These are phyloP conservation scores for Periconia digitata DNA, from an alignment of 2,329 filamentous ascomycete species.

Conservation along the genomic window DNA sequence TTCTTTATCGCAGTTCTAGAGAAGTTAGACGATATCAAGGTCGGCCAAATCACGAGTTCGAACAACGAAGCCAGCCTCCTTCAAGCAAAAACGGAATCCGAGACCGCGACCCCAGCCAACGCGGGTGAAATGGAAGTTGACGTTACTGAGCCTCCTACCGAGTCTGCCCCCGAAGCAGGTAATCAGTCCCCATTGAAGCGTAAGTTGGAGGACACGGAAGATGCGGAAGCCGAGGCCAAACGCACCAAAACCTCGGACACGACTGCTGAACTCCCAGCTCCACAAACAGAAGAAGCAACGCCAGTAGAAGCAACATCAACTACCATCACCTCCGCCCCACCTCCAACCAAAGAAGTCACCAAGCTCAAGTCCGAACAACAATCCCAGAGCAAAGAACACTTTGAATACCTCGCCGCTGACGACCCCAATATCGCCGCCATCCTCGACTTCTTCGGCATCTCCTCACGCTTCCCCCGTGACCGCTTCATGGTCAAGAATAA, in stretches of 20 bases:
- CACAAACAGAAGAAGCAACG: slow-evolving; percentile 17
- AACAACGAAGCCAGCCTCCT: slow-evolving; percentile 28
- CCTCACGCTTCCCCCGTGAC: slow-evolving; percentile 80
- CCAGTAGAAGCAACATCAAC: slow-evolving; percentile 17
- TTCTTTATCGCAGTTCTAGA: slow-evolving; percentile 97
- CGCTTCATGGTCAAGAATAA: slow-evolving; percentile 97
- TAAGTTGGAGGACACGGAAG: slow-evolving; percentile 42
- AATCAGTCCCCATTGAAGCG: slow-evolving; percentile 38
- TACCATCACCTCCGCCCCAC: slow-evolving; percentile 10
- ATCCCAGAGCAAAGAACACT: slow-evolving; percentile 74
- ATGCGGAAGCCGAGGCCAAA: slow-evolving; percentile 26
- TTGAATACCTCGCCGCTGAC: slow-evolving; percentile 79
- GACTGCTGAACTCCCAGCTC: slow-evolving; percentile 15
- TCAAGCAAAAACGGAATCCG: slow-evolving; percentile 11
- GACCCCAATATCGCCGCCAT: slow-evolving; percentile 79
- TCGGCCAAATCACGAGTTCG: slow-evolving; percentile 29
- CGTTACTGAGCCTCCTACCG: slow-evolving; percentile 15
- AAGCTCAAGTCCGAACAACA: slow-evolving; percentile 50
- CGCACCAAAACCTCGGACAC: slow-evolving; percentile 36
- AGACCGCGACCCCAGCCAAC: slow-evolving; percentile 5
- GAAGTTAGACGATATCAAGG: slow-evolving; percentile 72
- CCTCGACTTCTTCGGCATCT: slow-evolving; percentile 82
- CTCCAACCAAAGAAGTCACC: slow-evolving; percentile 11
- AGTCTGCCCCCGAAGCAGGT: slow-evolving; percentile 5
- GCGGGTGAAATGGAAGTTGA: slow-evolving; percentile 18